phyloP scores from a whole-genome alignment of 768 basidiomycete genomes.

The Chiua virens region DNA sequence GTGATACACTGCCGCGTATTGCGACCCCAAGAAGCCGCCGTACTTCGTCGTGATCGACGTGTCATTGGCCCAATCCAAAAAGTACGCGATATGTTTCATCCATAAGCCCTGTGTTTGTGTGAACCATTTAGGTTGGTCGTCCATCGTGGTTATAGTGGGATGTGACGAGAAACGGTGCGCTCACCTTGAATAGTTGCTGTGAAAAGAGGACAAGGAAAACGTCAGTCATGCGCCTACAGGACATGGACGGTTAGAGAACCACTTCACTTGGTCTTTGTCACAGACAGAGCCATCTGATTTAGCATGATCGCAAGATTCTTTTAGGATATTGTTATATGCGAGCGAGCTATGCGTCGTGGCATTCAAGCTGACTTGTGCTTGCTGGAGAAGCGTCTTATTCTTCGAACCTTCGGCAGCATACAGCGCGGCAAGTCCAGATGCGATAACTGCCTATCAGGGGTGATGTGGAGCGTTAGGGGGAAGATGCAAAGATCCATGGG shows the following conservation, averaged over 20 bases:
- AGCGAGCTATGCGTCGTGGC: constrained; percentile 43
- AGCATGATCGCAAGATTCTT: constrained; percentile 53
- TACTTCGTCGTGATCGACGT: constrained; percentile 45
- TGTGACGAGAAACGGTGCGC: background rate
- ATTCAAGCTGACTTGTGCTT: constrained; percentile 54
- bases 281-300: constrained; percentile 39
- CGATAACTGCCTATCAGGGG: constrained; percentile 48
- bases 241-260: background rate
- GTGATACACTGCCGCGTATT: constrained; percentile 37
- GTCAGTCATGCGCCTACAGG: background rate
- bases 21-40: constrained; percentile 32
- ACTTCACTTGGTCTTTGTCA: constrained; percentile 43
- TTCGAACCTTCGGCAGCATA: constrained; percentile 38
- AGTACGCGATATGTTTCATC: constrained; percentile 52
- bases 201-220: background rate
- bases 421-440: constrained; percentile 51
- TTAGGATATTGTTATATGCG: constrained; percentile 42
- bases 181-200: constrained; percentile 34
- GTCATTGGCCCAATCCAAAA: constrained; percentile 47
- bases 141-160: background rate
- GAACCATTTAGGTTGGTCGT: background rate
- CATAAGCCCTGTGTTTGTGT: constrained; percentile 38
- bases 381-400: constrained; percentile 39
- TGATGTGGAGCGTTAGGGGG: background rate
- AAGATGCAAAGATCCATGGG: background rate